Base-by-base conservation (phyloP, 768 basidiomycete species). In the Boletus subcaerulescens region DNA sequence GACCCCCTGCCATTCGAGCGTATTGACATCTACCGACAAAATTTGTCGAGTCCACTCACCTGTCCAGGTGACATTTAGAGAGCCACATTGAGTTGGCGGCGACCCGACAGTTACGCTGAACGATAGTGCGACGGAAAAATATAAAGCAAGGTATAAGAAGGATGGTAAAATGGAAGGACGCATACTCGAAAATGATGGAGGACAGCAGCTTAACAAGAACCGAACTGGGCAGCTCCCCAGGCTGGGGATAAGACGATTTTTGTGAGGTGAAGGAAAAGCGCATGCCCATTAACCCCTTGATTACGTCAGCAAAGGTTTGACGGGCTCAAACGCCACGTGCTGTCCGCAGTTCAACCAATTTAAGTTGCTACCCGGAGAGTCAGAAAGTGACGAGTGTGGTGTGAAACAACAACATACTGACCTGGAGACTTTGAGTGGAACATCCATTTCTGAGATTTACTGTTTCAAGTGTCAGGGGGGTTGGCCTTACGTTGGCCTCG, bases 21-120 rank as follows among this genome's bases (percentile, higher is more conserved):
- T 18, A 43, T 55, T 42, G 41, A 51, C 14, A 59, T 36, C 43
- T 29, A 41, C 4, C 40, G 36, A 36, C 17, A 24, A 36, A 45
- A 13, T 17, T 9, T 42, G 32, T 41, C 45, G 24, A n/a, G 55
- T n/a, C 29, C 24, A 54, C 75, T 63, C 62, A 86, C 89, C 87
- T 53, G 74, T 72, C 87, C 87, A 89, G 32, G 77, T 74, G 48
- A 91, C 61, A 43, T 69, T 64, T n/a, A 89, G 69, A 64, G 79
- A 67, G 58, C 82, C 87, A 64, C 89, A 91, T 65, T 84, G 71
- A 0, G 83, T 76, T 5, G 85, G 79, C 55, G 31, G 72, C 70
- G 64, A 63, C 39, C 64, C 83, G 78, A 57, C 74, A 65, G 74
- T 59, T 29, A 88, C 86, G 22, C 77, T 80, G 64, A 76, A 77